A percentile compares a stretch with the other conserved stretches of the same genome.
phyloP scores from a whole-genome alignment of 352 stramenopile species.

The Globisporangium emineosum region DNA sequence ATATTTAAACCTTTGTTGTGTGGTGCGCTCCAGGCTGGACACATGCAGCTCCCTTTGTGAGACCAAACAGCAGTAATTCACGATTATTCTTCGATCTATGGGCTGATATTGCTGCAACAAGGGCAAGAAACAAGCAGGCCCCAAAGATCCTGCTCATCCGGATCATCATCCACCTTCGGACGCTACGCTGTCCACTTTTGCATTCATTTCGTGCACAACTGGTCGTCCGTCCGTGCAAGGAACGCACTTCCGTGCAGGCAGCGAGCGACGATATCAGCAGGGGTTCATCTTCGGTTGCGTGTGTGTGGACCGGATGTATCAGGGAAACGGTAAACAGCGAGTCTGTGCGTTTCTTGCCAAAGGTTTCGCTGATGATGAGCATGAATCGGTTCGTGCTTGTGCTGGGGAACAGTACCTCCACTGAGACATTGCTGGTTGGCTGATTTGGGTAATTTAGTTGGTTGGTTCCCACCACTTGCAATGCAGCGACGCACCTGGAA shows the following conservation, averaged over 20 bases:
- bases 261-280: not conserved
- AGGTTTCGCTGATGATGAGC: not conserved
- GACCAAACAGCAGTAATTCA: not conserved
- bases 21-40: too few species aligned
- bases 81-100: not conserved
- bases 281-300: too few species aligned
- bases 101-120: not conserved
- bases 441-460: not conserved
- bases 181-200: not conserved
- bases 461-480: not conserved
- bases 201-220: not conserved
- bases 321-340: not conserved
- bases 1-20: not conserved
- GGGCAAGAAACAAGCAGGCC: not conserved
- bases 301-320: not conserved
- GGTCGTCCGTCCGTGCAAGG: not conserved
- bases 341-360: not conserved
- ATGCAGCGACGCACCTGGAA: not conserved
- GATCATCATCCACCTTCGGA: not conserved
- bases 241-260: not conserved
- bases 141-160: not conserved
- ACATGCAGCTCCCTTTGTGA: too few species aligned
- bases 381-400: not conserved
- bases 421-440: not conserved
- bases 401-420: not conserved